Evolutionary conservation across 1,284 basidiomycete species (phyloP), one percentile per base, ranked within the genome.

Genomic region (Mycena citricolor): DNA sequence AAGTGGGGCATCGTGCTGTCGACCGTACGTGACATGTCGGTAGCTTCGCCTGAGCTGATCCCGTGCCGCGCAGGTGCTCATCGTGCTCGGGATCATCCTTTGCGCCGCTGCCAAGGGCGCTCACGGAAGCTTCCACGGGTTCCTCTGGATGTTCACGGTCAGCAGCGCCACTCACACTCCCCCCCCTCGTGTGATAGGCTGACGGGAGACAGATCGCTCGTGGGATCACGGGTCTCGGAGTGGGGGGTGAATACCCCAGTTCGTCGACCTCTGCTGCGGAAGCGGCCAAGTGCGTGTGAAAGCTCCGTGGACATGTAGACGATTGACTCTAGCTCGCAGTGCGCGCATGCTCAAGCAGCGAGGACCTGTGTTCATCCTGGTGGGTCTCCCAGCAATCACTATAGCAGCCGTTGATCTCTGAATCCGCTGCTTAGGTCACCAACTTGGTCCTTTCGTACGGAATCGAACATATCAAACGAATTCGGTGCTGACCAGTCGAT

Each of bases 201-300:
- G n/a, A n/a, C n/a, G n/a, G n/a, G n/a, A n/a, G 26, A 10, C 26
- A 50, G 48, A 35, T 47, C 20, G 49, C 44, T 13, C 49, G 49
- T 16, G 50, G 50, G 8, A 44, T 52, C 24, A 52, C 50, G 16
- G 25, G 37, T 28, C 28, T 81, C 77, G 81, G 84, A 45, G 83
- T 83, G 5, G 84, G 86, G 19, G 86, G 86, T 11, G 86, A 90
- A 66, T 90, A 90, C 61, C 85, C 86, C 0, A 83, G 83, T 2
- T 83, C 80, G 10, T 80, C 77, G 2, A 79, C 83, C 0, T 74
- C 72, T 23, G 83, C 83, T 2, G 46, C 50, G 12, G 50, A 52
- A 36, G 50, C 50, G 11, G 46, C 46, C 3, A 52, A 52, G 48
- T 50, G 37, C 16, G 35, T 26, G 12, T 3, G 17, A 5, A n/a